phyloP scores from a whole-genome alignment of 768 basidiomycete species.

The Tulasnella sp. region DNA sequence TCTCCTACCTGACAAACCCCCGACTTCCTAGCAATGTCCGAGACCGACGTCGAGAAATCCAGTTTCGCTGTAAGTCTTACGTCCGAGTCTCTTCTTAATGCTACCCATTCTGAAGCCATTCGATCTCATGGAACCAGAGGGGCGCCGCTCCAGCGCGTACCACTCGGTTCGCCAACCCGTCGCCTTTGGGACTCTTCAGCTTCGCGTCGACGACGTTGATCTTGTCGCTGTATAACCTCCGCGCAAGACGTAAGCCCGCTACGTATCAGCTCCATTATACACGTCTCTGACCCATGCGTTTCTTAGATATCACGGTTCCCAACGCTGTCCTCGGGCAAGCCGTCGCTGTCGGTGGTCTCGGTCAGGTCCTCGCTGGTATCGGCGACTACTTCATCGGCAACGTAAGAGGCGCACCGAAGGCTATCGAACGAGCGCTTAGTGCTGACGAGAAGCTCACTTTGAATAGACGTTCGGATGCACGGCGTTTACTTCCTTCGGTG shows the following conservation, averaged over 20 bases:
- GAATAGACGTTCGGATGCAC: neutral
- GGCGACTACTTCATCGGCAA: slow-evolving; percentile 45
- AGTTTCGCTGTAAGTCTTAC: too few relatives aligned
- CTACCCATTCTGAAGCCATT: neutral
- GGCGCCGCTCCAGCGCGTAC: neutral
- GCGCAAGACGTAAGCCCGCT: neutral
- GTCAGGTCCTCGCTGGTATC: slow-evolving; percentile 80
- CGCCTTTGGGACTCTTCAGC: slow-evolving; percentile 58
- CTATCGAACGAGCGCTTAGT: neutral
- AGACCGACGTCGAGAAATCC: too few relatives aligned
- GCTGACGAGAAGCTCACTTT: neutral
- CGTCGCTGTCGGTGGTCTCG: slow-evolving; percentile 70
- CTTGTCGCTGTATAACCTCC: slow-evolving; percentile 59
- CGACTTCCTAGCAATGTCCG: too few relatives aligned
- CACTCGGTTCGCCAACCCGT: slow-evolving; percentile 45
- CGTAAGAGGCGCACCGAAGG: neutral
- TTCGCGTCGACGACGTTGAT: slow-evolving; percentile 79
- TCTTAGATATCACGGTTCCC: slow-evolving; percentile 26
- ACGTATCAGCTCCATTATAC: too few relatives aligned
- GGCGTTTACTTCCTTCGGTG: slow-evolving; percentile 8
- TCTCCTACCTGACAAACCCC: too few relatives aligned
- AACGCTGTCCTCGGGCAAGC: slow-evolving; percentile 83
- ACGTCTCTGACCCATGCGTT: too few relatives aligned
- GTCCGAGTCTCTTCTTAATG: neutral
- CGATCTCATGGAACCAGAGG: neutral